A percentile compares a stretch with the other conserved stretches of the same genome.
These are phyloP conservation scores for Flammula alnicola DNA, from an alignment of 1,284 basidiomycete genomes.

Conservation along the genomic window DNA sequence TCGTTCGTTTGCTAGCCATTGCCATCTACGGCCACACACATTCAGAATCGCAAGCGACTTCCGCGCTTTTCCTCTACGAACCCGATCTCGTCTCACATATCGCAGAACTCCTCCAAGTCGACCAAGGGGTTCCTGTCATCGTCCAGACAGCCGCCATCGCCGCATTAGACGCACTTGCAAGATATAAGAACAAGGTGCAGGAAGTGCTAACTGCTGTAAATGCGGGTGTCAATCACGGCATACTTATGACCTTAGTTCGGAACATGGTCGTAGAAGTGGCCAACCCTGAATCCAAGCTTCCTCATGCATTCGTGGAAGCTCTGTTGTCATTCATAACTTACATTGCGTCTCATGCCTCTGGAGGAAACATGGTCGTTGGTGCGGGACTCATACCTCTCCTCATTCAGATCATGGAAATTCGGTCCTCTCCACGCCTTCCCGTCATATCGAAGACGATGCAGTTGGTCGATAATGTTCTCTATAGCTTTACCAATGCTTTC, in stretches of 20 bases:
- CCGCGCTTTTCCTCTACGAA: conserved; percentile 91
- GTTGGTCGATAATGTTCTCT: conserved; percentile 91
- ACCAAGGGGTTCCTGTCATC: conserved; percentile 66
- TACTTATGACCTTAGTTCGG: conserved; percentile 86
- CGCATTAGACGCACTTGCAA: conserved; percentile 87
- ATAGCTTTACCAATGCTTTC: conserved; percentile 88
- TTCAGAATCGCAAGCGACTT: conserved; percentile 77
- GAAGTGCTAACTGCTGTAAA: conserved; percentile 93
- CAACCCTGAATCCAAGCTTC: conserved; percentile 65
- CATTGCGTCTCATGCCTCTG: conserved; percentile 82
- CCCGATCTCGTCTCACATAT: conserved; percentile 88
- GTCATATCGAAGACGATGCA: conserved; percentile 90
- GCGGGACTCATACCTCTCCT: conserved; percentile 93
- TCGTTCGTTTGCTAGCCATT: conserved; percentile 85
- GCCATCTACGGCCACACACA: conserved; percentile 90
- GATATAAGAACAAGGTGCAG: conserved; percentile 82
- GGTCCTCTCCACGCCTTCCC: conserved; percentile 65
- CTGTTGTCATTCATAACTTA: conserved; percentile 88
- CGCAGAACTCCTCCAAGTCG: conserved; percentile 87
- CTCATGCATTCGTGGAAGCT: conserved; percentile 85
- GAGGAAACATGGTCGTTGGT: conserved; percentile 94
- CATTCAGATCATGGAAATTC: conserved; percentile 86
- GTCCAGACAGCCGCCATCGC: conserved; percentile 87
- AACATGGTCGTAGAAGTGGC: conserved; percentile 78
- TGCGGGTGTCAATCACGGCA: conserved; percentile 95